phyloP scores from a whole-genome alignment of 768 basidiomycete genomes.

The Amanita exitialis region DNA sequence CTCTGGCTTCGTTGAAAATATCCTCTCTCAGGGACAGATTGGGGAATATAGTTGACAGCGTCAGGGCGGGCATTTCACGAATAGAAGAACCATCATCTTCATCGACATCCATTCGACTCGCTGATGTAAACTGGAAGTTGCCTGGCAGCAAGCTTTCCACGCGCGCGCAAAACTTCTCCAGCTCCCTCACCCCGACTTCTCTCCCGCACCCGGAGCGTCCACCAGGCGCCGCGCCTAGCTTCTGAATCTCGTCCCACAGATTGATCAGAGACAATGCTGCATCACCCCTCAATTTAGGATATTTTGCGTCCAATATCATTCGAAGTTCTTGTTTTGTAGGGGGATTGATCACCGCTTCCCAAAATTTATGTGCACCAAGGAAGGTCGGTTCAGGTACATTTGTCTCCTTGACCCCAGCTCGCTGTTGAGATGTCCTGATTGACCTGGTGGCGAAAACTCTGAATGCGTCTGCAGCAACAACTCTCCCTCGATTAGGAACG shows the following conservation, averaged over 20 bases:
- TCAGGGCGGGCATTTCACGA: slow-evolving; percentile 4
- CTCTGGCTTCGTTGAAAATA: slow-evolving; percentile 78
- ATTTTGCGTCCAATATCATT: slow-evolving; percentile 58
- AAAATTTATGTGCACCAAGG: slow-evolving; percentile 79
- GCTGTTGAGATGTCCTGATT: slow-evolving; percentile 25
- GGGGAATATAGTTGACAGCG: slow-evolving; percentile 42
- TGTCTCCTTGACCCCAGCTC: slow-evolving; percentile 17
- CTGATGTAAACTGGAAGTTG: slow-evolving; percentile 31
- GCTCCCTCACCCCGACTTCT: slow-evolving; percentile 65
- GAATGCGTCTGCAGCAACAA: slow-evolving; percentile 73
- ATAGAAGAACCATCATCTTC: slow-evolving; percentile 8
- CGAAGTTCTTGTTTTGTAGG: slow-evolving; percentile 61
- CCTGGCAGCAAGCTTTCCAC: slow-evolving; percentile 52
- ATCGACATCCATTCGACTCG: slow-evolving; percentile 31
- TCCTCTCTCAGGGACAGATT: slow-evolving; percentile 79
- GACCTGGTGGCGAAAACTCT: slow-evolving; percentile 87
- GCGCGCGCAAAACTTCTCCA: slow-evolving; percentile 77
- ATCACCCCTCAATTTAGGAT: slow-evolving; percentile 45
- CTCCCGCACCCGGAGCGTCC: slow-evolving; percentile 39
- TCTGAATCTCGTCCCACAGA: slow-evolving; percentile 59
- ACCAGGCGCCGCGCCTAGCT: slow-evolving; percentile 21
- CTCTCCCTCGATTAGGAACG: slow-evolving; percentile 63
- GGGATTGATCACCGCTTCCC: slow-evolving; percentile 52
- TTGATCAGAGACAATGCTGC: slow-evolving; percentile 43
- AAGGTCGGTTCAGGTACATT: slow-evolving; percentile 55